Base-by-base conservation (phyloP, 805 yeast species). In the Barnettozyma pratensis region DNA sequence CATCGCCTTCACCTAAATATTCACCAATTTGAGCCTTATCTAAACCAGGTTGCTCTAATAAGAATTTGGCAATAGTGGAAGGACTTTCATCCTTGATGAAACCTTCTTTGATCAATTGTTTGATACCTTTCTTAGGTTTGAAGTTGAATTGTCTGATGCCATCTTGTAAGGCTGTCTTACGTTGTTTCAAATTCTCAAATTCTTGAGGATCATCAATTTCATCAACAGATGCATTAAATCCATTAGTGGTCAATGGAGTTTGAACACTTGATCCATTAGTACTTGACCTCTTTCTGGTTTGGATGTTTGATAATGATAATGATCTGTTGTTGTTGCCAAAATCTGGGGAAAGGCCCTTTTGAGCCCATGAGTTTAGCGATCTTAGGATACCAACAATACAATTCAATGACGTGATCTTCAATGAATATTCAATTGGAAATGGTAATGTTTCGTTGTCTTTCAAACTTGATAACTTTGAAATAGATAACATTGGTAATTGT, bases 21-120 rank as follows among this genome's bases (percentile, higher is more conserved):
- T 92, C 98, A 46, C 99, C 99, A 49, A 95, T 75, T 6, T 79
- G 79, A 0, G 91, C 76, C 62, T 91, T 85, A 62, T 90, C 96
- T 46, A 94, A 71, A 0, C 92, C 87, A 39, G 83, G 89, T 4
- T 85, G 84, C 1, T 80, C 76, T 41, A 88, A 66, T 46, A 94
- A 68, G 66, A 94, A 89, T 49, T 68, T 63, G 0, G 97, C 98
- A 54, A 94, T 80, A 7, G 80, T 81, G 5, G 59, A 61, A 1
- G 97, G 90, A 2, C 77, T 73, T 39, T 78, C 76, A 27, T 80
- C 72, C 9, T 66, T 60, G 40, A 95, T 73, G 59, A 94, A 86
- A 0, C 83, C 83, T 44, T 81, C 74, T 26, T 73, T 76, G 19
- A 86, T 57, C 49, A 94, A 74, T 48, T 70, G 73, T 30, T 75